These are phyloP conservation scores for Golubevia pallescens DNA, from an alignment of 1,284 basidiomycete species.

Conservation along the genomic window DNA sequence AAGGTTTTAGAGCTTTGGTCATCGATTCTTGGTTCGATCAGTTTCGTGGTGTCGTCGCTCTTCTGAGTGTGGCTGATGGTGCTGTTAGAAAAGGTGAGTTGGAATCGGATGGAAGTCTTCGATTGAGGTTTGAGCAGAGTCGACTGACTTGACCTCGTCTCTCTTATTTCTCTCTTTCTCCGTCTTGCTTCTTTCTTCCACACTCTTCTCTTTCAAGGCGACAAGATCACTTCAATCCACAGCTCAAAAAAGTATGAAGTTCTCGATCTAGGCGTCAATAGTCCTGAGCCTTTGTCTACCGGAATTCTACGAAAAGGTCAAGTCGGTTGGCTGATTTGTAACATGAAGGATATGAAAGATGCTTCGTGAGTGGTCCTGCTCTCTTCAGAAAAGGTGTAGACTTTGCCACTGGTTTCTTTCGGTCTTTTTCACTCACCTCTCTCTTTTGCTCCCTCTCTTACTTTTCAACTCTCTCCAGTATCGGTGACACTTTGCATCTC, in stretches of 20 bases:
- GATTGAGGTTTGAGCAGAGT: too few species aligned
- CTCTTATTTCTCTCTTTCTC: not conserved
- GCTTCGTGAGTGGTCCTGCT: slow-evolving; percentile 68
- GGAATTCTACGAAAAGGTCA: slow-evolving; percentile 78
- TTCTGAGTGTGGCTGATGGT: slow-evolving; percentile 77
- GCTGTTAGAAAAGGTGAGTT: slow-evolving; percentile 68
- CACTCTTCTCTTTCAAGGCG: too few species aligned
- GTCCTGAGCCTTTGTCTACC: slow-evolving; percentile 69
- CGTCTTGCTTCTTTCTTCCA: too few species aligned
- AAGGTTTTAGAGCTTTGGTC: slow-evolving; percentile 75
- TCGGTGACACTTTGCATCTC: slow-evolving; percentile 90
- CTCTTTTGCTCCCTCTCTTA: not conserved
- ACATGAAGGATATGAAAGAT: slow-evolving; percentile 98
- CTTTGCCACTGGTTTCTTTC: too few species aligned
- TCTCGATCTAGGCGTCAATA: slow-evolving; percentile 86
- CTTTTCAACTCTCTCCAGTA: slow-evolving; percentile 74
- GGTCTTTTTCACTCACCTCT: too few species aligned
- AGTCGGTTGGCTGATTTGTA: slow-evolving; percentile 84
- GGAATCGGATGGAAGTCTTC: too few species aligned
- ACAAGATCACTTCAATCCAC: slow-evolving; percentile 84
- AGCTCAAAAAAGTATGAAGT: slow-evolving; percentile 91
- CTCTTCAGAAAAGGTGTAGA: too few species aligned
- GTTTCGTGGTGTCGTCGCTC: slow-evolving; percentile 92
- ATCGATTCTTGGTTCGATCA: slow-evolving; percentile 94
- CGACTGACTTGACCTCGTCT: too few species aligned